Conservation (phyloP, 2,329 filamentous ascomycete genomes). For the Cytospora piceae region DNA sequence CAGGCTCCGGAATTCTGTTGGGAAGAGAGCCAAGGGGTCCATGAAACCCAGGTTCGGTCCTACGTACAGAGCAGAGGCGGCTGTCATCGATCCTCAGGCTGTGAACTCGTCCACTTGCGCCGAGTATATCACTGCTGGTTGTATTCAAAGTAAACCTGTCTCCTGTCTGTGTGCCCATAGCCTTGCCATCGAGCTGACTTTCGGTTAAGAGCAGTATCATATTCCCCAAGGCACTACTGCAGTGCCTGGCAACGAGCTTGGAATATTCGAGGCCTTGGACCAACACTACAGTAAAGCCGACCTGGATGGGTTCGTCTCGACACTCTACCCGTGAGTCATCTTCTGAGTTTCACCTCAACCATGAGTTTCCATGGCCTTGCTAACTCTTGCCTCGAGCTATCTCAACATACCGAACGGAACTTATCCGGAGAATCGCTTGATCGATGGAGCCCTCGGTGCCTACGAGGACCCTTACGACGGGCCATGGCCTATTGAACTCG, state of each 20-base stretch:
- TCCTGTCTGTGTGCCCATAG: background rate
- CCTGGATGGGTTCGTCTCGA: slow-evolving; percentile 30
- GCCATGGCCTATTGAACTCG: slow-evolving; percentile 7
- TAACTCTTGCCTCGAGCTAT: slow-evolving; percentile 1
- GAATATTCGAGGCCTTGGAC: slow-evolving; percentile 29
- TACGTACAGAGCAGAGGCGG: background rate
- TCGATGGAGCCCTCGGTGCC: slow-evolving; percentile 36
- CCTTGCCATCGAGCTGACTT: background rate
- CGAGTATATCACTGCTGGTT: slow-evolving; percentile 30
- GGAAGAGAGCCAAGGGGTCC: background rate
- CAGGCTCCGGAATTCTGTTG: background rate
- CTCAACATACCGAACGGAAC: slow-evolving; percentile 35
- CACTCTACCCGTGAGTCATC: slow-evolving; percentile 19
- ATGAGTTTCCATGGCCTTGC: background rate
- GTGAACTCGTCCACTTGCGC: slow-evolving; percentile 27
- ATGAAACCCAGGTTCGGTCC: slow-evolving; percentile 1
- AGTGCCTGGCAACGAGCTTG: slow-evolving; percentile 30
- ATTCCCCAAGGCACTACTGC: slow-evolving; percentile 29
- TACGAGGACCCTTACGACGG: slow-evolving; percentile 16
- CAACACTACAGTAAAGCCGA: slow-evolving; percentile 30
- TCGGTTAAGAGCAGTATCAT: slow-evolving; percentile 19
- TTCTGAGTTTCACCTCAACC: background rate
- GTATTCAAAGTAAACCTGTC: background rate
- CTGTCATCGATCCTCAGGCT: slow-evolving; percentile 9
- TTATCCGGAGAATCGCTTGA: slow-evolving; percentile 34